Evolutionary conservation across 257 asterid species (phyloP), one percentile per base, ranked within the genome.

Genomic region (Petunia secreta): DNA sequence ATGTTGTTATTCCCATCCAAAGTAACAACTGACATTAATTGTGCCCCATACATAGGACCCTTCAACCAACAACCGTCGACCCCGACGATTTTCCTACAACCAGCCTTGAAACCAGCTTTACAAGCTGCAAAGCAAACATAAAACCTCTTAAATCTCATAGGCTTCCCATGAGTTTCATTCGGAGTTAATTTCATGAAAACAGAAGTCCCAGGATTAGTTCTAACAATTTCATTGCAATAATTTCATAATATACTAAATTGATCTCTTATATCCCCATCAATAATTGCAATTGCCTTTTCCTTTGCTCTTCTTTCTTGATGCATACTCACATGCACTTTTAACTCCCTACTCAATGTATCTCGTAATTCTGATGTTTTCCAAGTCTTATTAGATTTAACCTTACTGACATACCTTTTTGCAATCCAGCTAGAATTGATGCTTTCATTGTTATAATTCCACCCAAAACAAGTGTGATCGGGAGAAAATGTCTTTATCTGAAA

Each of bases 1-100:
- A 85, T 75, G 2, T 9, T 14, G 1, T 63, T 81, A 9, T 81
- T 84, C 1, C 67, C 79, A 64, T 84, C 81, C 25, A 64, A 34
- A 3, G 79, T 82, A 6, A 81, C 8, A 0, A 40, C 68, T 36
- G 75, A 44, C 5, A 75, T 9, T 0, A 75, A 3, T 8, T 37
- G 43, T 0, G 43, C 67, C 9, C 7, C n/a, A 63, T 10, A 37
- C 16, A 46, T 8, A 2, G 16, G 2, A 5, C 16, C 55, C n/a
- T 41, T 50, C 3, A 81, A 6, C 37, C n/a, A 53, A 52, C 53
- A 81, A 0, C 54, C 43, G 63, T 81, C 81, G 8, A 75, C 7
- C 15, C 50, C n/a, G 37, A 75, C 15, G 8, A 63, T 43, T 4
- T 13, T 50, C 38, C 38, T 13, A 11, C 69, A 81, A 10, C 80